Evolutionary conservation across 108 stramenopile species (phyloP).

Genomic region (Schizochytrium sp.): DNA sequence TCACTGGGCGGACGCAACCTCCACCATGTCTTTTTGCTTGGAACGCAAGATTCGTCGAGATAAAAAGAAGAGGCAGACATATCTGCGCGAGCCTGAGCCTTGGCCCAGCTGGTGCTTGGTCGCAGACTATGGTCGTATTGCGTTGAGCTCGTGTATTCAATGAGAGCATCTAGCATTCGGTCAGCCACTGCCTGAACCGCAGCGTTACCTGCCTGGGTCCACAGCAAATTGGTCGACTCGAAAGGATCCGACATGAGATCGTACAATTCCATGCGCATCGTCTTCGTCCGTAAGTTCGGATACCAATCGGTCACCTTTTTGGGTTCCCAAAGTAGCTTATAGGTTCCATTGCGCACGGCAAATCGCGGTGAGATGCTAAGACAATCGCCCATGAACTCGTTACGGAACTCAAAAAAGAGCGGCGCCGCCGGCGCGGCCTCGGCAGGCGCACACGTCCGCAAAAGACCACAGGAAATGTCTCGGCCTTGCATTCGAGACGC

Average conservation of each 20-base stretch:
- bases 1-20: background rate
- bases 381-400: background rate
- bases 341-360: background rate
- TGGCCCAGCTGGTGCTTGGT: background rate
- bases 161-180: background rate
- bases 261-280: background rate
- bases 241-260: background rate
- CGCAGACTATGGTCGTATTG: background rate
- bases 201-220: background rate
- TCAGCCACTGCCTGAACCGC: background rate
- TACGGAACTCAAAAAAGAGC: background rate
- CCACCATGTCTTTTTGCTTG: background rate
- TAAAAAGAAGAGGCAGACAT: background rate
- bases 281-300: background rate
- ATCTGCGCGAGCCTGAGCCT: background rate
- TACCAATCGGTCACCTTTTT: background rate
- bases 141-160: background rate
- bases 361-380: background rate
- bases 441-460: background rate
- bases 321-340: constrained; percentile 5
- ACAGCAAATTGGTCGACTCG: background rate
- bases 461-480: background rate
- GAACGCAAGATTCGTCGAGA: background rate
- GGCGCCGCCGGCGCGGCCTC: background rate
- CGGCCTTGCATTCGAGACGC: background rate